Evolutionary conservation across 805 yeast species (phyloP).

Genomic region (Helenozyma rhizophorensis): DNA sequence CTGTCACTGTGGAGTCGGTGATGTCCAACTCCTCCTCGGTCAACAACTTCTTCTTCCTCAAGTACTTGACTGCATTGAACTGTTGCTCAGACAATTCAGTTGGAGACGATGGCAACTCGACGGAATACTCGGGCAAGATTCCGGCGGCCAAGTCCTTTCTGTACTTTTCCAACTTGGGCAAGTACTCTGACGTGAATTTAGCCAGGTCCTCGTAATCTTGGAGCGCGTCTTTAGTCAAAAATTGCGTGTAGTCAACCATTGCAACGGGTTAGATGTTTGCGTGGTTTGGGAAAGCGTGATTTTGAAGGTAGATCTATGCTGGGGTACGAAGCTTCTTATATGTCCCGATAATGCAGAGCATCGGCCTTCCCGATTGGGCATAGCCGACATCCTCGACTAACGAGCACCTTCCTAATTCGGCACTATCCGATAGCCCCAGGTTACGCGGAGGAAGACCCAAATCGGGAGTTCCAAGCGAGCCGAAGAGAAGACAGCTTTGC

Average conservation of each 20-base stretch:
- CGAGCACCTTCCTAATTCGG: too few relatives aligned
- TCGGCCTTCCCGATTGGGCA: too few relatives aligned
- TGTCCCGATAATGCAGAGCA: too few relatives aligned
- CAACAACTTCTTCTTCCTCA: slow-evolving; percentile 32
- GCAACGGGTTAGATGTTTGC: neutral
- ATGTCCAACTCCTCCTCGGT: slow-evolving; percentile 38
- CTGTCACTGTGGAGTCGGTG: slow-evolving; percentile 41
- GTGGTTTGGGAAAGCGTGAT: too few relatives aligned
- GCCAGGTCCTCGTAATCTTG: slow-evolving; percentile 37
- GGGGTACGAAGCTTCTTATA: too few relatives aligned
- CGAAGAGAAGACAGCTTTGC: too few relatives aligned
- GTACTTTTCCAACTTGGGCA: slow-evolving; percentile 45
- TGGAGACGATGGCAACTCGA: slow-evolving; percentile 29
- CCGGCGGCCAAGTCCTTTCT: slow-evolving; percentile 31
- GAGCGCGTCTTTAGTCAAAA: slow-evolving; percentile 29
- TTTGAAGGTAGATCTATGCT: too few relatives aligned
- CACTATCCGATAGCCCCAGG: too few relatives aligned
- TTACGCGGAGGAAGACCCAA: too few relatives aligned
- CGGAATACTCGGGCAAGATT: slow-evolving; percentile 38
- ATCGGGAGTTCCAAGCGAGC: too few relatives aligned
- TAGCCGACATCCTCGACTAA: too few relatives aligned
- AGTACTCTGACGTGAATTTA: slow-evolving; percentile 35
- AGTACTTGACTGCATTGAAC: slow-evolving; percentile 34
- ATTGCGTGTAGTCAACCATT: slow-evolving; percentile 18
- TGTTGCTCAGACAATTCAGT: slow-evolving; percentile 31